Evolutionary conservation across 208 protist species (phyloP), one percentile per base, ranked within the genome.

Genomic region (Acanthamoeba lenticulata): DNA sequence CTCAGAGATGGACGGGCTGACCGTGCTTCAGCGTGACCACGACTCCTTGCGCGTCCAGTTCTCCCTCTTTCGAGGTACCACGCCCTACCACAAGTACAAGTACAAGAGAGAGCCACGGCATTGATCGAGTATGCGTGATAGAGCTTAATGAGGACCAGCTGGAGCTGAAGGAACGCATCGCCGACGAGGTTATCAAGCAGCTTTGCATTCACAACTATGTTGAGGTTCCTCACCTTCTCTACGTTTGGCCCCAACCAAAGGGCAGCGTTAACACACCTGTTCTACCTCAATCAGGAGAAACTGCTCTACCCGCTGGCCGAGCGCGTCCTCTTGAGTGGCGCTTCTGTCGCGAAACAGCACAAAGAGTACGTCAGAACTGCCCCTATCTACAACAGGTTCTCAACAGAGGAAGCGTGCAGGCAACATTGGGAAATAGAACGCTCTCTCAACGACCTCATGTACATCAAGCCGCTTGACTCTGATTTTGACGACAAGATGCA

Each of bases 401-500:
- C n/a, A n/a, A n/a, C 24, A n/a, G n/a, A n/a, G n/a, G n/a, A n/a
- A n/a, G n/a, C n/a, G 40, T 38, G 17, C 13, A 90, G 57, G 9
- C 55, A 90, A 47, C 42, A 69, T 15, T 29, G 38, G 34, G 4
- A 69, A 47, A 13, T 90, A 9, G 85, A 90, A 60, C n/a, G 36
- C 0, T 27, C 85, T 3, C 19, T 90, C n/a, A 69, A 47, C 29
- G 52, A 57, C 7, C 34, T 67, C 13, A 72, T 69, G 57, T 90
- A 90, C 38, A 90, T 90, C 36, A 90, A 90, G 36, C 85, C 85
- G 36, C 57, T 69, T 32, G 85, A 90, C 34, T 47, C 85, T 32
- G 40, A 47, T 47, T 90, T 90, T 45, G 85, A 90, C 27, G 85
- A 90, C 85, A 90, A 90, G 49, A 90, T 90, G 85, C 55, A 11